Percentiles rank a stretch among this genome's conserved stretches.
phyloP scores from a whole-genome alignment of 768 basidiomycete species.

The Trametes gibbosa region DNA sequence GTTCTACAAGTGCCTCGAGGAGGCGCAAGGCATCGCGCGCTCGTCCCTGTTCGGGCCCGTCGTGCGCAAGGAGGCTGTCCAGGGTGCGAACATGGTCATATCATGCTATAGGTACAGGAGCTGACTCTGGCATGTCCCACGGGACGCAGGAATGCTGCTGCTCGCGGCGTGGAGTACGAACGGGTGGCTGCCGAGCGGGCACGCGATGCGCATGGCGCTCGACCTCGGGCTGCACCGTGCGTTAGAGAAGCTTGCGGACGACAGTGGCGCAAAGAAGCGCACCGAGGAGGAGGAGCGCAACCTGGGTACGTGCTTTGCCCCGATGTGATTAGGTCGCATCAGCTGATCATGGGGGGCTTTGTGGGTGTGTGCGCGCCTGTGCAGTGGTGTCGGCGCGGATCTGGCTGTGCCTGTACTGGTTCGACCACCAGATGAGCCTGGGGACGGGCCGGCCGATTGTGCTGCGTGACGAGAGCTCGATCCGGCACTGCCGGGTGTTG shows the following conservation, averaged over 20 bases:
- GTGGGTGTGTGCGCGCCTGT: constrained; percentile 5
- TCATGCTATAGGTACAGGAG: too few relatives aligned
- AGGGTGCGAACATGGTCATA: constrained; percentile 54
- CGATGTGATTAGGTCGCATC: too few relatives aligned
- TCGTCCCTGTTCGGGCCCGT: constrained; percentile 92
- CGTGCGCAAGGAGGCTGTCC: constrained; percentile 91
- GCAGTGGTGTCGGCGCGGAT: constrained; percentile 88
- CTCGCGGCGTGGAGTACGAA: constrained; percentile 93
- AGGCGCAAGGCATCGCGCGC: constrained; percentile 93
- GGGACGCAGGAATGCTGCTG: constrained; percentile 82
- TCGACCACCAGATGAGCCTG: constrained; percentile 95
- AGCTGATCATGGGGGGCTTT: not conserved
- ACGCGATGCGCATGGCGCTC: constrained; percentile 94
- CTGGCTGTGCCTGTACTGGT: constrained; percentile 95
- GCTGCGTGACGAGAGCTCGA: constrained; percentile 83
- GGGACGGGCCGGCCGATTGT: constrained; percentile 91
- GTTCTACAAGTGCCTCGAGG: constrained; percentile 89
- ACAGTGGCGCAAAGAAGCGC: constrained; percentile 47
- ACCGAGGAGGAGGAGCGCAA: constrained; percentile 81
- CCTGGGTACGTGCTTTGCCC: constrained; percentile 16
- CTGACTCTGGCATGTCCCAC: too few relatives aligned
- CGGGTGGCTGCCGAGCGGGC: constrained; percentile 93
- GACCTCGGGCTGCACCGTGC: constrained; percentile 93
- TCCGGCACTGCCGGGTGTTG: constrained; percentile 79
- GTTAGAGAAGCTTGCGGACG: constrained; percentile 85